Evolutionary conservation across 2,329 filamentous ascomycete genomes (phyloP), one percentile per base, ranked within the genome.

Genomic region (Ophiostoma angusticollis): DNA sequence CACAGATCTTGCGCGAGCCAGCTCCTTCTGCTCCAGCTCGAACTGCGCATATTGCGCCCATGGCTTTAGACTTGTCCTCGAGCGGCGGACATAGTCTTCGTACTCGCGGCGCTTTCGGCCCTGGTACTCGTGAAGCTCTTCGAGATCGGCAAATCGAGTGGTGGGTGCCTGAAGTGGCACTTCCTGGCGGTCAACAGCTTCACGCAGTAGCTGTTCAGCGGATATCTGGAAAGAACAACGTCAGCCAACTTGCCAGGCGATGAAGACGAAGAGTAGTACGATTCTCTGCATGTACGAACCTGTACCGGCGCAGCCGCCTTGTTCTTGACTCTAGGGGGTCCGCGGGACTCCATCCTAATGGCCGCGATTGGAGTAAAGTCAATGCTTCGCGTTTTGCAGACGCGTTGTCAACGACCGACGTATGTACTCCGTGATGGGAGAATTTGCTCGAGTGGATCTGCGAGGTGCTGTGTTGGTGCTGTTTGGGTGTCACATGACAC

Each of bases 1-100:
- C 54, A 98, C 79, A 36, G 83, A 93, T 30, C 91, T 73, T 22
- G 91, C 91, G 40, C 91, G 81, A 39, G 81, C 78, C 60, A 84
- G 95, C 64, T 98, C 91, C 61, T 96, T 96, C 63, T 98, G 91
- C 58, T 98, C 89, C 44, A 96, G 71, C 65, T 98, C 91, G 84
- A 87, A 98, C 51, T 84, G 76, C 40, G 91, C 89, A 68, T 98
- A 98, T 54, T 87, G 83, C 72, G 91, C 85, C 91, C 91, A 98
- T 62, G 96, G 96, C 68, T 93, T 93, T 72, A 96, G 86, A 55
- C 93, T 94, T 57, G 95, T 72, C 54, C 89, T 68, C 57, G 96
- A 96, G 47, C 91, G 82, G 47, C 86, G 80, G 44, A 96, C 84
- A 79, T 96, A 96, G 66, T 94, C 84, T 62, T 98, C 91, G 52